A percentile compares a stretch with the other conserved stretches of the same genome.
phyloP scores from a whole-genome alignment of 2,329 filamentous ascomycete species.

The Lanzia echinophila region DNA sequence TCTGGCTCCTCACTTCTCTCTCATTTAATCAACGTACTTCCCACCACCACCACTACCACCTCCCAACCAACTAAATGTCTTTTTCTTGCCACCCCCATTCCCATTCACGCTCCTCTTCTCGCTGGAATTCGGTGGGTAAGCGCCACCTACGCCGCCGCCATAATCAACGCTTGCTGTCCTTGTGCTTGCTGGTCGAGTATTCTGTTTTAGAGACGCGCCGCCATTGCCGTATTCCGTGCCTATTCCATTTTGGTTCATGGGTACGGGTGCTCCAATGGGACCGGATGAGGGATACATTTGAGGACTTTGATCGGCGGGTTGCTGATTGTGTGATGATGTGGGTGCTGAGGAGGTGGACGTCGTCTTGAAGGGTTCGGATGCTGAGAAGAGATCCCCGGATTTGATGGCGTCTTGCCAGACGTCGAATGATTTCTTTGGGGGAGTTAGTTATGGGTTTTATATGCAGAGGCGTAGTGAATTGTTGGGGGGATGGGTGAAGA shows the following conservation, averaged over 20 bases:
- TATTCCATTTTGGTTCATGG: no score
- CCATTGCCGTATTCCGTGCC: background rate
- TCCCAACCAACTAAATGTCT: slow-evolving; percentile 10
- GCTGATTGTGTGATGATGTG: background rate
- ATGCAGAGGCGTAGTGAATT: background rate
- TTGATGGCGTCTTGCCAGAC: slow-evolving; percentile 10
- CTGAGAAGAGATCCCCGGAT: slow-evolving; percentile 7
- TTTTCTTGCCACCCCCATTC: slow-evolving; percentile 3
- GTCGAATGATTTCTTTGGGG: slow-evolving; percentile 4
- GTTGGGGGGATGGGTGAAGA: background rate
- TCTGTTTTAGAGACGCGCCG: background rate
- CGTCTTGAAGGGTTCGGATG: slow-evolving; percentile 6
- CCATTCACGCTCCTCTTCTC: slow-evolving; percentile 2
- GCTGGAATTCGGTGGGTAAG: slow-evolving; percentile 8
- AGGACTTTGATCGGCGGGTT: background rate
- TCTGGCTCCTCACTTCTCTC: no score
- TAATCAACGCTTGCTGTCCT: background rate
- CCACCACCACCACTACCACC: slow-evolving; percentile 4
- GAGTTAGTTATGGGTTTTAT: background rate
- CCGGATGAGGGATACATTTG: slow-evolving; percentile 7
- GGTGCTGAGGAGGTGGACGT: background rate
- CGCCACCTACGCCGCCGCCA: background rate
- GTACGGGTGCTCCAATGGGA: background rate
- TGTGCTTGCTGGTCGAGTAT: background rate
- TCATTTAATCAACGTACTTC: slow-evolving; percentile 7